Evolutionary conservation across 2,329 filamentous ascomycete species (phyloP).

Genomic region (Fusarium luffae): DNA sequence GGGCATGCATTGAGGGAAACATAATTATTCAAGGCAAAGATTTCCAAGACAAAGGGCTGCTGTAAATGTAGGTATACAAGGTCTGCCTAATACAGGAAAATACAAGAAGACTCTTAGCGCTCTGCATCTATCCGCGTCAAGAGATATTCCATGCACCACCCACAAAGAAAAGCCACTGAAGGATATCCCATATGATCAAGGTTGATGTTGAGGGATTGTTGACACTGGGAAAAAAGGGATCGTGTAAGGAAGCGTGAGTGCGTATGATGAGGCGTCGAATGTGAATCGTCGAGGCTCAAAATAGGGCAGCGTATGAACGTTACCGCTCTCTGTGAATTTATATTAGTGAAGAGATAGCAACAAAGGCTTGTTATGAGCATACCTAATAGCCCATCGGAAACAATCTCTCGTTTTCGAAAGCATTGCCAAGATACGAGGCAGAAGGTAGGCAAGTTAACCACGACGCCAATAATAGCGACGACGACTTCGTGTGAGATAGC

Average conservation of each 20-base stretch:
- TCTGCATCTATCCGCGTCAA: rapidly evolving
- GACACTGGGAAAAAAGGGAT: slow-evolving; percentile 1
- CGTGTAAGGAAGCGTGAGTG: background rate
- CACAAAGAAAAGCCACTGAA: background rate
- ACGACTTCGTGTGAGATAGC: background rate
- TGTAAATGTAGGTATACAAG: too few relatives aligned
- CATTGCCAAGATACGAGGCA: slow-evolving; percentile 12
- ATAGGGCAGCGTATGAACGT: background rate
- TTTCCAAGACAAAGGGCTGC: too few relatives aligned
- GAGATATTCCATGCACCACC: background rate
- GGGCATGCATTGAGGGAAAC: too few relatives aligned
- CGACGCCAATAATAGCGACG: background rate
- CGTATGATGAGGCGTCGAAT: background rate
- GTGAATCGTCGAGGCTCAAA: background rate
- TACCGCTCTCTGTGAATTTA: background rate
- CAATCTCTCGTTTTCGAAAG: background rate
- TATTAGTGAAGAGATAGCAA: background rate
- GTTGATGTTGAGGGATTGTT: rapidly evolving
- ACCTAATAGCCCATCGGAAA: background rate
- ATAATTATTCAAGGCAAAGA: too few relatives aligned
- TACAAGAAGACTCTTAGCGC: too few relatives aligned
- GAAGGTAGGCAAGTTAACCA: slow-evolving; percentile 18
- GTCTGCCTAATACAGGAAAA: too few relatives aligned
- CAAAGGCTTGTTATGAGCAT: background rate
- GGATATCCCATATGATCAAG: background rate